Conservation (phyloP, 164 flowering plant genomes). For the Piper longum region DNA sequence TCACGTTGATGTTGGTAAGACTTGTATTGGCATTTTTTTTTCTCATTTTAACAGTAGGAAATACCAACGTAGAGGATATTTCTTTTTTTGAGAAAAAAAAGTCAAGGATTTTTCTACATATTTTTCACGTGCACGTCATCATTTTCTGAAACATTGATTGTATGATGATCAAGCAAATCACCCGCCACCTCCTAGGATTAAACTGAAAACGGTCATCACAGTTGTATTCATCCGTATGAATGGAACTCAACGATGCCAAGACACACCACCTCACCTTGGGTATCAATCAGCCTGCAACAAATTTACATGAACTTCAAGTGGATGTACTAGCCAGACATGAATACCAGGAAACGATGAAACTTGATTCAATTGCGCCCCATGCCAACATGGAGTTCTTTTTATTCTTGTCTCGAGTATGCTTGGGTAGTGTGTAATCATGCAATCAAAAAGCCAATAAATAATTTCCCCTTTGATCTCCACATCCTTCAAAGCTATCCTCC, state of each 20-base stretch:
- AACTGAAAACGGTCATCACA: conserved; percentile 66
- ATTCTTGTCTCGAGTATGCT: no score
- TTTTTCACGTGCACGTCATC: no score
- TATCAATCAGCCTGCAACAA: conserved; percentile 55
- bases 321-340: no score
- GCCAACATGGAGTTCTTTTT: no score
- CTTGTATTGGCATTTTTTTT: conserved; percentile 59
- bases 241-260: conserved; percentile 58
- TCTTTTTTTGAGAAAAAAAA: no score
- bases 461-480: conserved; percentile 65
- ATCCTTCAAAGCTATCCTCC: conserved; percentile 85
- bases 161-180: conserved; percentile 6
- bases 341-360: no score
- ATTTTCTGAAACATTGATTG: not conserved
- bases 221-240: conserved; percentile 70
- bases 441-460: not conserved
- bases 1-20: conserved; percentile 21
- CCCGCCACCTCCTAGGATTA: conserved; percentile 99
- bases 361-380: no score
- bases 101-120: not conserved
- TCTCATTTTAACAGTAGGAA: conserved; percentile 61
- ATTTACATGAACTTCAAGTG: not conserved
- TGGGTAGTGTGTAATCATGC: no score
- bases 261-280: conserved; percentile 92
- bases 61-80: not conserved